A percentile compares a stretch with the other conserved stretches of the same genome.
Evolutionary conservation across 2,329 filamentous ascomycete species (phyloP).

Genomic region (Ceratocystiopsis brevicomis): DNA sequence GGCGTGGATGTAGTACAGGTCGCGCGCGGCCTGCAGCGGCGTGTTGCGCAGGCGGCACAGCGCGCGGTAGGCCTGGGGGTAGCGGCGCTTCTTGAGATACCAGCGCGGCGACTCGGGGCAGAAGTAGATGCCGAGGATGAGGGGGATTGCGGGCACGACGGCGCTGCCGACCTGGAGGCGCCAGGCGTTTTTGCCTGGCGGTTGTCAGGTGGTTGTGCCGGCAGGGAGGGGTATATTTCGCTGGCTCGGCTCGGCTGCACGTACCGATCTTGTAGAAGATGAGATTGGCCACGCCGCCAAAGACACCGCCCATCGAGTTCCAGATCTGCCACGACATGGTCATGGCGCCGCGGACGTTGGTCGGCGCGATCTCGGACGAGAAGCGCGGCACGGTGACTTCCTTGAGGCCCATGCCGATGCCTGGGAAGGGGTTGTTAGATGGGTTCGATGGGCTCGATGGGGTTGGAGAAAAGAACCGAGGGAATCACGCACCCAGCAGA

Average conservation of each 20-base stretch:
- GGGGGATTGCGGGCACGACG: constrained; percentile 38
- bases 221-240: too few species aligned
- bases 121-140: constrained; percentile 40
- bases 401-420: constrained; percentile 61
- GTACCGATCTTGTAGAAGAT: constrained; percentile 45
- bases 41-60: constrained; percentile 32
- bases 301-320: constrained; percentile 16
- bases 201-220: too few species aligned
- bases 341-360: constrained; percentile 50
- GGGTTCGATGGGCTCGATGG: background rate
- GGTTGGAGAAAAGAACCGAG: too few species aligned
- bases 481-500: background rate
- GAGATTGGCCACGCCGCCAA: constrained; percentile 9
- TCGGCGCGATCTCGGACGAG: constrained; percentile 54
- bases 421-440: constrained; percentile 48
- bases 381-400: constrained; percentile 50
- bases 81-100: constrained; percentile 47
- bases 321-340: constrained; percentile 61
- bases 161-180: constrained; percentile 44
- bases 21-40: constrained; percentile 37
- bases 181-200: constrained; percentile 44
- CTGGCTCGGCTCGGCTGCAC: too few species aligned
- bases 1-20: constrained; percentile 47
- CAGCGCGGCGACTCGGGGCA: constrained; percentile 49
- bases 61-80: constrained; percentile 39